Evolutionary conservation across 306 rosid genomes (phyloP).

Genomic region (Glycyrrhiza uralensis): DNA sequence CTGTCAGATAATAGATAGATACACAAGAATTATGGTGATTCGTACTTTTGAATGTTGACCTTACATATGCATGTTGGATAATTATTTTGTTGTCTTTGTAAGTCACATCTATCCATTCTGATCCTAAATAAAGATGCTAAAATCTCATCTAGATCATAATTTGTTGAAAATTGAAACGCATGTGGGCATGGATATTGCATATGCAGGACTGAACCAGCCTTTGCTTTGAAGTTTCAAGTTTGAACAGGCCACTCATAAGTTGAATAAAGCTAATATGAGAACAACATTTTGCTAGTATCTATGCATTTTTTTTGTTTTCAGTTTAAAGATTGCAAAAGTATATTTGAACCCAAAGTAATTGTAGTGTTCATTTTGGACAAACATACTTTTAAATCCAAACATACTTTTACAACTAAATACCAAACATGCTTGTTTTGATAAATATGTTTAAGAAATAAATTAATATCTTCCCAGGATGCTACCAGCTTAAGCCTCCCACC

Average conservation of each 20-base stretch:
- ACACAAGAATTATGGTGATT: neutral
- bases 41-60: conserved; percentile 13
- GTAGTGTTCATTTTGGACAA: no score
- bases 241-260: neutral
- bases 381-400: no score
- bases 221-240: neutral
- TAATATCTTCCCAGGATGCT: no score
- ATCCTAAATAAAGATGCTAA: neutral
- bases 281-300: neutral
- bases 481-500: neutral
- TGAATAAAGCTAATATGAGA: neutral
- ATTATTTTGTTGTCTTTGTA: conserved; percentile 15
- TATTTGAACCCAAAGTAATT: no score
- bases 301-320: no score
- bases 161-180: neutral
- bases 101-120: conserved; percentile 22
- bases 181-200: conserved; percentile 10
- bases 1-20: neutral
- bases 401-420: no score
- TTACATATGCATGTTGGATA: neutral
- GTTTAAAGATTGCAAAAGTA: no score
- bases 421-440: neutral
- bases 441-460: neutral
- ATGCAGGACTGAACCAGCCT: neutral
- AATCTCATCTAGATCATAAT: neutral